Base-by-base conservation (phyloP, 1,139 yeast species). In the Candida sanyaensis region DNA sequence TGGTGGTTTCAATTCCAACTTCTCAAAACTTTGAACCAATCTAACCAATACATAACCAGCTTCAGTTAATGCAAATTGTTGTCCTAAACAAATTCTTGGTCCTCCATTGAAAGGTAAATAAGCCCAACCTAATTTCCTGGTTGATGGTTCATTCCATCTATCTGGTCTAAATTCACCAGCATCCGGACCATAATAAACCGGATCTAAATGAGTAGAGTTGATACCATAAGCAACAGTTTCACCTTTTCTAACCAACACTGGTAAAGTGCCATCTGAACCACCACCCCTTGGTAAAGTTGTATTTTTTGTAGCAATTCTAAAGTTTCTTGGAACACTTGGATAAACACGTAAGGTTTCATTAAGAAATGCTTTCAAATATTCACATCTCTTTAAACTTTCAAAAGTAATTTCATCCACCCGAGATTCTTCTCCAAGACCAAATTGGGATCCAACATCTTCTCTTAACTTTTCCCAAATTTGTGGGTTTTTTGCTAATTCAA, bases 241-340 rank as follows among this genome's bases (percentile, higher is more conserved):
- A 12, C 81, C 71, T 68, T 75, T 75, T 42, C 62, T 65, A 21
- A 78, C 60, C 47, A 73, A 68, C 2, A 78, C 46, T 2, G 83
- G 83, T n/a, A 62, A 51, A 10, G 50, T 34, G 10, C 71, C 77
- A 49, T 77, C 73, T 2, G 65, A 60, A 3, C 84, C 84, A 27
- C 83, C 84, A 26, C 84, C 84, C 33, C 67, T 65, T 21, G 84
- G 84, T 41, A 80, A 64, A 2, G 74, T 66, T 4, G 83, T 79
- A 55, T 76, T 70, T 45, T 60, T 68, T 6, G 64, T 63, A 17
- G 83, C 75, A 28, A 61, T 56, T 44, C 84, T 66, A 56, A 67
- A 67, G 55, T 80, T 80, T 49, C 62, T 60, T 6, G 84, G 84
- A 9, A 80, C 84, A 10, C 77, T 66, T 3, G 84, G 84, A 55